These are phyloP conservation scores for Chaetomidium leptoderma DNA, from an alignment of 495 filamentous ascomycete genomes.

Conservation along the genomic window DNA sequence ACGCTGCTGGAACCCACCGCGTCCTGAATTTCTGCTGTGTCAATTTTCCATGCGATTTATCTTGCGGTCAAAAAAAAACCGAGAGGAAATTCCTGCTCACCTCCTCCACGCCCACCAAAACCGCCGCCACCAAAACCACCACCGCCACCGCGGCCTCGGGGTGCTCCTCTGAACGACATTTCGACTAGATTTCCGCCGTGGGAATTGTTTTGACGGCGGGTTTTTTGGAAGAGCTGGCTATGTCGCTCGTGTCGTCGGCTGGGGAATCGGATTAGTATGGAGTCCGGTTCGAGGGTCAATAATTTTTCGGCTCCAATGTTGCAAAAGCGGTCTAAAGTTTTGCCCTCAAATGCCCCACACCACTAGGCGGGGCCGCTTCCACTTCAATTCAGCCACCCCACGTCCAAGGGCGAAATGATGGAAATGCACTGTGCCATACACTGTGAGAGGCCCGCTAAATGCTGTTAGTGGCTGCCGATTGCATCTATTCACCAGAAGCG, in stretches of 20 bases:
- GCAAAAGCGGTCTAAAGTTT: slow-evolving; percentile 20
- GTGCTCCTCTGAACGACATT: slow-evolving; percentile 34
- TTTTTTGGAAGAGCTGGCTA: not conserved
- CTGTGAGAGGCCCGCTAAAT: slow-evolving; percentile 12
- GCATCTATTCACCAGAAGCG: not conserved
- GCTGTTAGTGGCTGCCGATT: not conserved
- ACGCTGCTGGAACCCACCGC: slow-evolving; percentile 50
- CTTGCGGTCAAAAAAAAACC: not conserved
- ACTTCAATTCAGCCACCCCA: not conserved
- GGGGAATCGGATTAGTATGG: not conserved
- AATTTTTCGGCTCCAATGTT: slow-evolving; percentile 18
- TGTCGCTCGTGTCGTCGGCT: slow-evolving; percentile 7
- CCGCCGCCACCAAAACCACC: slow-evolving; percentile 22
- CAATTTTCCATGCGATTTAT: not conserved
- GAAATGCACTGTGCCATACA: slow-evolving; percentile 8
- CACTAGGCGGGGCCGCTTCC: too few relatives aligned
- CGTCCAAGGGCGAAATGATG: not conserved
- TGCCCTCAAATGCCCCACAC: slow-evolving; percentile 9
- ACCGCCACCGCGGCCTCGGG: slow-evolving; percentile 29
- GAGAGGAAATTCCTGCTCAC: slow-evolving; percentile 19
- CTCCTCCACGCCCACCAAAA: slow-evolving; percentile 17
- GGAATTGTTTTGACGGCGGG: slow-evolving; percentile 12
- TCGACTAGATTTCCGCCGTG: slow-evolving; percentile 12
- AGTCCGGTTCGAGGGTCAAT: not conserved
- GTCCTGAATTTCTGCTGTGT: slow-evolving; percentile 32